A percentile compares a stretch with the other conserved stretches of the same genome.
phyloP scores from a whole-genome alignment of 106 monocot species.

The Dendrobium nobile region DNA sequence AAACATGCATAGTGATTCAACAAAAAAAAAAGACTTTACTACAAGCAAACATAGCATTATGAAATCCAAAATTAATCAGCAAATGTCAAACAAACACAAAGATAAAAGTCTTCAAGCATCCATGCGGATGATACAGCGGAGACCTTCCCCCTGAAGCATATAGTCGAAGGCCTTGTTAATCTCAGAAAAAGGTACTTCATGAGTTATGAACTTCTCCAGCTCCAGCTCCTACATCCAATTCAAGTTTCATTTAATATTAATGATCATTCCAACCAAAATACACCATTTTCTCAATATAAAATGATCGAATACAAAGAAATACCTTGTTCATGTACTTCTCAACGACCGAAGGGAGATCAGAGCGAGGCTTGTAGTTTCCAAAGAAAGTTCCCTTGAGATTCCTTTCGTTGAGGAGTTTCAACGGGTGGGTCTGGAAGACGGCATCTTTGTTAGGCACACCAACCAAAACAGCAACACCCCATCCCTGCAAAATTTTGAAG shows the following conservation, averaged over 20 bases:
- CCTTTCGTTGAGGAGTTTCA: constrained; percentile 63
- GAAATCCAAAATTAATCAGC: no score
- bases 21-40: no score
- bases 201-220: constrained; percentile 60
- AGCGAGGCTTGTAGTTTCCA: constrained; percentile 83
- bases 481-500: constrained; percentile 37
- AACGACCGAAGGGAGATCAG: constrained; percentile 65
- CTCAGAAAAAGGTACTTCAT: constrained; percentile 41
- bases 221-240: constrained; percentile 35
- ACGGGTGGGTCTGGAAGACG: constrained; percentile 63
- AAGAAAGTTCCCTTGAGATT: constrained; percentile 84
- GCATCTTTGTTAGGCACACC: constrained; percentile 76
- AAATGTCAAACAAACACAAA: no score
- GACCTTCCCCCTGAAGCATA: constrained; percentile 39
- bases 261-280: no score
- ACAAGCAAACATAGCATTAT: no score
- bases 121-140: constrained; percentile 48
- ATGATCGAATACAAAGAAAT: not conserved
- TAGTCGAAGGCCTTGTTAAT: constrained; percentile 54
- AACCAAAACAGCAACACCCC: constrained; percentile 83
- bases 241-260: no score
- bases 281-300: no score
- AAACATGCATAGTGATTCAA: no score
- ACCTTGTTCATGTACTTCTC: constrained; percentile 68
- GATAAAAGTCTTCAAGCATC: constrained; percentile 14